Conservation (phyloP, 192 early-diverging fungal species). For the Dissophora ornata region DNA sequence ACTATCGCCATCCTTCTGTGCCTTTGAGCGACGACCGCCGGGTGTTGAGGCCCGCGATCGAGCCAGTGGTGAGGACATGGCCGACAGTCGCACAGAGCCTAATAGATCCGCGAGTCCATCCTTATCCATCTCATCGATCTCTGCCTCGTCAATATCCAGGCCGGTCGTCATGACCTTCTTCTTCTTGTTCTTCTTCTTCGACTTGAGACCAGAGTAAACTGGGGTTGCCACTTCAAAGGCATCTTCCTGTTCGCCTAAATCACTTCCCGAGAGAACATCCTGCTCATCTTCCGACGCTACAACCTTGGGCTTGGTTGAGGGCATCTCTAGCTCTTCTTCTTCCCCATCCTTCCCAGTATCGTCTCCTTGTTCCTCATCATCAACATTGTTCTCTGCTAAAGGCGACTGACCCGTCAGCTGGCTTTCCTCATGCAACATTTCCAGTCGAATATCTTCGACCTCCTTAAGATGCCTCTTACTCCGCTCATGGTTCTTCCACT, state of each 20-base stretch:
- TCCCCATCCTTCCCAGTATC: constrained; percentile 34
- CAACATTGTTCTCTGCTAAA: constrained; percentile 16
- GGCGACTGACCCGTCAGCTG: constrained; percentile 25
- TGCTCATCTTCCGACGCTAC: neutral
- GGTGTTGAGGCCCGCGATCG: constrained; percentile 40
- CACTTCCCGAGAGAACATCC: constrained; percentile 6
- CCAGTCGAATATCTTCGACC: constrained; percentile 75
- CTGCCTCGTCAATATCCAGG: constrained; percentile 26
- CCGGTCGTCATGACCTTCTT: constrained; percentile 55
- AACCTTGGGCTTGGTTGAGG: neutral
- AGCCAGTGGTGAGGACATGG: constrained; percentile 36
- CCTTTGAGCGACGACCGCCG: constrained; percentile 13
- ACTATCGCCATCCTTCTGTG: constrained; percentile 29
- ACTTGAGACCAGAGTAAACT: constrained; percentile 26
- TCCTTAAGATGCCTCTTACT: constrained; percentile 89
- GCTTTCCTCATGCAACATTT: constrained; percentile 80
- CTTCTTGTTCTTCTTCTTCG: constrained; percentile 64
- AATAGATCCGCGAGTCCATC: constrained; percentile 42
- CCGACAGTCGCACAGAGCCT: constrained; percentile 35
- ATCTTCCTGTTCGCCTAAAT: constrained; percentile 60
- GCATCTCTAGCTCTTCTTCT: constrained; percentile 41
- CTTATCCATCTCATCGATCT: constrained; percentile 40
- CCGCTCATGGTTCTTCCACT: constrained; percentile 87
- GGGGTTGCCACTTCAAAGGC: constrained; percentile 18
- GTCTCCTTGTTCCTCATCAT: constrained; percentile 20